Base-by-base conservation (phyloP, 1,284 basidiomycete species). In the Ustilago crameri region DNA sequence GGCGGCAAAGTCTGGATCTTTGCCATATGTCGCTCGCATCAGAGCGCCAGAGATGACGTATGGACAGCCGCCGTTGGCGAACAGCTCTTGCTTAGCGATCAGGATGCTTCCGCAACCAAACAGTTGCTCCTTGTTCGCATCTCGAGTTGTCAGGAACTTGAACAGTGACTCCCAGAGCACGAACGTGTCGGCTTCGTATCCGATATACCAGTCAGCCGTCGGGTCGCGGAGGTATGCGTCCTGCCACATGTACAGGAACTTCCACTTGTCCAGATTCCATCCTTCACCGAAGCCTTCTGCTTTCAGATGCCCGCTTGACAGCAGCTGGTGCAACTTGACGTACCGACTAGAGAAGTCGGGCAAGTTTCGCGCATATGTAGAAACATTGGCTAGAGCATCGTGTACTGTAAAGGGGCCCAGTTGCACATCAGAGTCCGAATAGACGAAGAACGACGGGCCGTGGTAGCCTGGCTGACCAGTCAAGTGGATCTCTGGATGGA, bases 221-320 rank as follows among this genome's bases (percentile, higher is more conserved):
- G 68, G 68, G 3, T 58, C 26, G 7, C 53, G 57, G 3, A 15
- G 49, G 18, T 37, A 71, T 0, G 68, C 68, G 23, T 71, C 68
- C 24, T 57, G 41, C 68, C 68, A 69, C 66, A 69, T 69, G 50
- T 63, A 63, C 14, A 69, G 35, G 44, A 63, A 69, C 52, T 69
- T 69, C 54, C 51, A 69, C 49, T 59, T 59, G 52, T 69, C 66
- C 22, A 69, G 27, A 2, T 59, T 50, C 66, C 66, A 69, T 0
- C 66, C 66, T 18, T 69, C 45, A 2, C 20, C 2, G 20, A 56
- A 69, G 0, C 24, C 9, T 3, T 18, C 18, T 9, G 51, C 55
- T 3, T 18, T 17, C 0, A 42, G 42, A 18, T 59, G 51, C 3
- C 42, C 49, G 24, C 8, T 52, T 14, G 35, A 26, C 1, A 70